Conservation (phyloP, 129 eudicot genomes). For the Gnaphalium uliginosum region DNA sequence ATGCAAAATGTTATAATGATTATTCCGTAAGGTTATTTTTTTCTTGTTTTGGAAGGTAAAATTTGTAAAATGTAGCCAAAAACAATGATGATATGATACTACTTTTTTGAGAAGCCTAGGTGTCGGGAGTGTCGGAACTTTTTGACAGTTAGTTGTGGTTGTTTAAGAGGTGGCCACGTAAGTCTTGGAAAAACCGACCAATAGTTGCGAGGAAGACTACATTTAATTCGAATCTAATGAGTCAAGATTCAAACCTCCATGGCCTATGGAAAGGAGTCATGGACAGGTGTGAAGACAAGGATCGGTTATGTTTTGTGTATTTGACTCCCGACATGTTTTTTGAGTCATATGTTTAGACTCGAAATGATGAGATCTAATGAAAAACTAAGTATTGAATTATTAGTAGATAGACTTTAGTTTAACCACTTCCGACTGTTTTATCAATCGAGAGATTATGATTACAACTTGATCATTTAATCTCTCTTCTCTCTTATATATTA, state of each 20-base stretch:
- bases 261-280: background rate
- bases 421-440: too few species aligned
- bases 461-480: too few species aligned
- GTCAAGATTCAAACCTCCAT: constrained; percentile 1
- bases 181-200: background rate
- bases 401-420: too few species aligned
- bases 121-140: background rate
- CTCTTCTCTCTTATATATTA: too few species aligned
- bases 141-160: background rate
- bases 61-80: background rate
- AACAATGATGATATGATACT: background rate
- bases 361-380: too few species aligned
- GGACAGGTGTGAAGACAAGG: background rate
- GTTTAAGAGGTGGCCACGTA: background rate
- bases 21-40: background rate
- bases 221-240: background rate
- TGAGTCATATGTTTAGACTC: too few species aligned
- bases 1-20: background rate
- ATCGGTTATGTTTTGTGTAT: background rate
- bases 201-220: background rate
- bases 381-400: too few species aligned
- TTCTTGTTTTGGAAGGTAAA: constrained; percentile 5
- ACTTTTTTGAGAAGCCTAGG: background rate
- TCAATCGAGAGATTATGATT: too few species aligned
- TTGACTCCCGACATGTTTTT: too few species aligned